Percentiles rank a stretch among this genome's conserved stretches.
phyloP scores from a whole-genome alignment of 2,329 filamentous ascomycete species.

The Calycina marina region DNA sequence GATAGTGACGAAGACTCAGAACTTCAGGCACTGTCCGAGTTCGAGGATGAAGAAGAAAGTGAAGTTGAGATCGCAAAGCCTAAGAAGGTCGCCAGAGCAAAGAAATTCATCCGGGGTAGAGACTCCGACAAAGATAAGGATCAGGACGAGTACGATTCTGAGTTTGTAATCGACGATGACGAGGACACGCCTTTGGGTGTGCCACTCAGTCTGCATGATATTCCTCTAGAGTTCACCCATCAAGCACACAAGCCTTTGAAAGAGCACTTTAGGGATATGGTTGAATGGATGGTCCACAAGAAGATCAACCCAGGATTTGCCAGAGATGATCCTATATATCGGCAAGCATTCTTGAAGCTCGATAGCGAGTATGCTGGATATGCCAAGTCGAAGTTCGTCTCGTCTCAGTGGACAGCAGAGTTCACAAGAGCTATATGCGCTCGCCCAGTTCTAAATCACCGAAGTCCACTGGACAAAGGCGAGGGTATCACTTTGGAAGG shows the following conservation, averaged over 20 bases:
- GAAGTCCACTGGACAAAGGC: conserved; percentile 5
- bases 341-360: conserved; percentile 54
- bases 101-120: conserved; percentile 4
- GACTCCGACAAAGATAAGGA: conserved; percentile 15
- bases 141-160: conserved; percentile 25
- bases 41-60: conserved; percentile 29
- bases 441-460: conserved; percentile 35
- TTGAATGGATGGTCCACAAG: conserved; percentile 74
- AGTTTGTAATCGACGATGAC: conserved; percentile 51
- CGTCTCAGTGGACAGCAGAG: conserved; percentile 51
- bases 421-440: conserved; percentile 53
- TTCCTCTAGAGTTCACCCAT: conserved; percentile 56
- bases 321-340: conserved; percentile 47
- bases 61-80: conserved; percentile 7
- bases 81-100: conserved; percentile 1
- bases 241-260: conserved; percentile 52
- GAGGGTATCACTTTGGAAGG: conserved; percentile 30
- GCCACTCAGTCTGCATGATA: conserved; percentile 30
- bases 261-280: conserved; percentile 57
- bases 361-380: conserved; percentile 56
- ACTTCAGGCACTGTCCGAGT: conserved; percentile 31
- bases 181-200: conserved; percentile 40
- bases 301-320: conserved; percentile 60
- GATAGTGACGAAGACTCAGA: conserved; percentile 12
- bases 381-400: conserved; percentile 56